phyloP scores from a whole-genome alignment of 768 basidiomycete genomes.

The Tylopilus balloui region DNA sequence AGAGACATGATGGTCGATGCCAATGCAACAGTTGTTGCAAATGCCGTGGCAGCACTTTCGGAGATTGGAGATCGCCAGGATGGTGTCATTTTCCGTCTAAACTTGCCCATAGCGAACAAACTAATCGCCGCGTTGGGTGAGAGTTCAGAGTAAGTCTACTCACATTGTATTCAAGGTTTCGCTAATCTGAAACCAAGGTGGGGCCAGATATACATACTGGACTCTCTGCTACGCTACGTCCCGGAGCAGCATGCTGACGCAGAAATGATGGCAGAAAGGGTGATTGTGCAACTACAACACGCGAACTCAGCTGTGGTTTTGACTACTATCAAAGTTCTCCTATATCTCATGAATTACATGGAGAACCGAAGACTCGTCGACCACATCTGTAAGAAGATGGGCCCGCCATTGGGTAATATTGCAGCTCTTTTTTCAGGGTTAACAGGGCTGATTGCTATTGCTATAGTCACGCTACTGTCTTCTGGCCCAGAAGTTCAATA shows the following conservation, averaged over 20 bases:
- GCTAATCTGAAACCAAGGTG: constrained; percentile 53
- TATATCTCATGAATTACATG: constrained; percentile 99
- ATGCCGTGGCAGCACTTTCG: constrained; percentile 93
- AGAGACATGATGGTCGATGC: constrained; percentile 88
- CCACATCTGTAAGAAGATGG: constrained; percentile 95
- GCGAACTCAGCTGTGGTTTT: constrained; percentile 99
- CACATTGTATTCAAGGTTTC: constrained; percentile 1
- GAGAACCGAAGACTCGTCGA: constrained; percentile 82
- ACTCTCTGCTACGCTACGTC: constrained; percentile 90
- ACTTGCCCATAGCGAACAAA: constrained; percentile 82
- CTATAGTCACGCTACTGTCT: constrained; percentile 83
- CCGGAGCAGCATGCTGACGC: constrained; percentile 86
- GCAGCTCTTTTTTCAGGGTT: not conserved
- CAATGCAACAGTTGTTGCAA: constrained; percentile 96
- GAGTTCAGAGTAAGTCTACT: constrained; percentile 85
- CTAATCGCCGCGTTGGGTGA: constrained; percentile 87
- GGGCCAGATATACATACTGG: constrained; percentile 98
- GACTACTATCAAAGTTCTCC: constrained; percentile 92
- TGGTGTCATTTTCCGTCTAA: constrained; percentile 88
- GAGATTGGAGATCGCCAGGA: constrained; percentile 96
- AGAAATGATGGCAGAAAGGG: constrained; percentile 91
- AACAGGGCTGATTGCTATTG: constrained; percentile 3
- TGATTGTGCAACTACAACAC: constrained; percentile 90
- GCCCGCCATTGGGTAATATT: constrained; percentile 81
- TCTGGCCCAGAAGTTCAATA: constrained; percentile 99